A percentile compares a stretch with the other conserved stretches of the same genome.
phyloP scores from a whole-genome alignment of 2,329 filamentous ascomycete genomes.

The Colletotrichum trifolii region DNA sequence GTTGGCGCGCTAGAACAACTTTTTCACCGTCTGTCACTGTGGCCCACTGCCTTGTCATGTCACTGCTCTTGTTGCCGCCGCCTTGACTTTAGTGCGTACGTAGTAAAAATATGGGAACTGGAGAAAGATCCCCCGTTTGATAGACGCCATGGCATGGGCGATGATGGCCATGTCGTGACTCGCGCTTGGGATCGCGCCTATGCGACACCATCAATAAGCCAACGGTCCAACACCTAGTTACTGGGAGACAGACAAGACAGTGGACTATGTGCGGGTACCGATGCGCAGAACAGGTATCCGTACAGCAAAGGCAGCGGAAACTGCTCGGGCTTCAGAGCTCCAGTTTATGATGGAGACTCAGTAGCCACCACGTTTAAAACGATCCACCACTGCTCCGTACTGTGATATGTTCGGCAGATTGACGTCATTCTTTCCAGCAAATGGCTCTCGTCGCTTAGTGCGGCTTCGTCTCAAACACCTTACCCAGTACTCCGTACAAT shows the following conservation, averaged over 20 bases:
- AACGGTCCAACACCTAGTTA: no score
- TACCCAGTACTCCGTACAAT: conserved; percentile 33
- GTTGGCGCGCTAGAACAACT: conserved; percentile 32
- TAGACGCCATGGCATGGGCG: no score
- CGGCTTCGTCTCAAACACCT: conserved; percentile 33
- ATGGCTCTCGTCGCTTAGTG: conserved; percentile 24
- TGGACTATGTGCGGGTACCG: background rate
- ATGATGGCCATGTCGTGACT: conserved; percentile 28
- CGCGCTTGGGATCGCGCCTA: conserved; percentile 5
- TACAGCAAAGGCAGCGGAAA: background rate
- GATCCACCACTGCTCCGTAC: conserved; percentile 10
- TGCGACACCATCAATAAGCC: no score
- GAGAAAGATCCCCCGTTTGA: no score
- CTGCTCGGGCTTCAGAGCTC: conserved; percentile 28
- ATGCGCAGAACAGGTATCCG: no score
- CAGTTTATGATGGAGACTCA: conserved; percentile 13
- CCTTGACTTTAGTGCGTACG: no score
- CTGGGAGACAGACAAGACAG: background rate
- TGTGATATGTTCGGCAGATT: conserved; percentile 7
- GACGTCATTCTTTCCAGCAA: conserved; percentile 18
- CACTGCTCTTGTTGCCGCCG: background rate
- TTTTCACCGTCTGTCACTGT: conserved; percentile 17
- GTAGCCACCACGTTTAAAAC: conserved; percentile 25
- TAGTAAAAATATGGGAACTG: no score
- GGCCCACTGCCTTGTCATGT: background rate